phyloP scores from a whole-genome alignment of 163 green algal species.

The Scenedesmus sp. region DNA sequence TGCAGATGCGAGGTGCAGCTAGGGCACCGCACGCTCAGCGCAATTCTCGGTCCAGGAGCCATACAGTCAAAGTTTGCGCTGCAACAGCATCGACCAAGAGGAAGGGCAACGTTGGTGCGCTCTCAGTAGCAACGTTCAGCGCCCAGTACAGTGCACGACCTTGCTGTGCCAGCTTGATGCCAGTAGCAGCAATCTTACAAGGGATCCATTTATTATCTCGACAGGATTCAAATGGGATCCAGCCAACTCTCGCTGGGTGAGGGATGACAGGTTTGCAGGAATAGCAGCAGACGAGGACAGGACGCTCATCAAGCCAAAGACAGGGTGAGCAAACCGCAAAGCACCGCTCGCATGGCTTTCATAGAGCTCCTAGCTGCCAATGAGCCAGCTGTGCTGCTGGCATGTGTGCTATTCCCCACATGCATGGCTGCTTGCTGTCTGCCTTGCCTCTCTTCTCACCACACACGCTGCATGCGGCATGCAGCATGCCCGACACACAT shows the following conservation, averaged over 20 bases:
- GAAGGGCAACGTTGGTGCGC: slow-evolving; percentile 41
- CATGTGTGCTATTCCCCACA: not conserved
- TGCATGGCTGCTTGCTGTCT: not conserved
- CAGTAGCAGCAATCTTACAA: not conserved
- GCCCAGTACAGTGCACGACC: not conserved
- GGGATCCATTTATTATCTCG: not conserved
- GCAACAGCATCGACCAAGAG: slow-evolving; percentile 22
- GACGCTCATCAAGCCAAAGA: slow-evolving; percentile 62
- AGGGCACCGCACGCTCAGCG: not conserved
- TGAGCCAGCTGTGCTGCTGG: not conserved
- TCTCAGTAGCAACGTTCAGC: not conserved
- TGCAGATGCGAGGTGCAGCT: not conserved
- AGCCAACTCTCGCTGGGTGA: slow-evolving; percentile 49
- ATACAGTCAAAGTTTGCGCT: not conserved
- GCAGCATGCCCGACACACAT: not conserved
- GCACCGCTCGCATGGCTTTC: not conserved
- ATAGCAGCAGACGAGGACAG: slow-evolving; percentile 51
- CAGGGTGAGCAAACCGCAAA: slow-evolving; percentile 56
- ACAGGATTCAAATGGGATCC: slow-evolving; percentile 48
- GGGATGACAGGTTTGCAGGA: slow-evolving; percentile 58
- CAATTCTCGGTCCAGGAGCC: not conserved
- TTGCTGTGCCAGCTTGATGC: not conserved
- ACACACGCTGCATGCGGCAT: not conserved
- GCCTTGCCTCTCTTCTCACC: not conserved
- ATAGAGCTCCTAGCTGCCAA: not conserved